phyloP scores from a whole-genome alignment of 805 yeast genomes.

The Candida michaelii region DNA sequence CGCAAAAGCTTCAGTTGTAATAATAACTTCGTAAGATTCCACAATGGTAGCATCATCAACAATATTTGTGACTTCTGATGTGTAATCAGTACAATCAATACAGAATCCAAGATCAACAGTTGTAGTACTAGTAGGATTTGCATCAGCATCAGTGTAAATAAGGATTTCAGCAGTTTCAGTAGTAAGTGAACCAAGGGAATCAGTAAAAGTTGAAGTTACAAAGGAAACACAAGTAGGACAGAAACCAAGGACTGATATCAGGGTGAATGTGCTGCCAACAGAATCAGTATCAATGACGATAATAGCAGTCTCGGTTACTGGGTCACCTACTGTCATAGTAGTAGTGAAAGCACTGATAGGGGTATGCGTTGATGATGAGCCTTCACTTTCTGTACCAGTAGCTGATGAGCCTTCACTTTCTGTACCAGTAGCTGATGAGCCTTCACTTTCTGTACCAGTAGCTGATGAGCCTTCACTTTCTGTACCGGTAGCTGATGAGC shows the following conservation, averaged over 20 bases:
- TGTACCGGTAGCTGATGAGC: background rate
- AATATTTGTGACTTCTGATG: slow-evolving; percentile 12
- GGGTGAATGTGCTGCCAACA: slow-evolving; percentile 12
- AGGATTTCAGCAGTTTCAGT: slow-evolving; percentile 15
- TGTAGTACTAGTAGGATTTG: slow-evolving; percentile 14
- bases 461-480: background rate
- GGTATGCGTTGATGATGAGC: background rate
- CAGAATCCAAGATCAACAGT: slow-evolving; percentile 9
- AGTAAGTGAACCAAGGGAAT: slow-evolving; percentile 9
- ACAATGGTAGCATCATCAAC: slow-evolving; percentile 8
- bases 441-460: background rate
- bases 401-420: background rate
- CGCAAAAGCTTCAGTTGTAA: slow-evolving; percentile 12
- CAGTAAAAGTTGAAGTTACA: slow-evolving; percentile 14
- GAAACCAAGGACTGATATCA: slow-evolving; percentile 11
- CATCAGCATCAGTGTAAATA: slow-evolving; percentile 15
- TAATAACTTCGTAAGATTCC: slow-evolving; percentile 7
- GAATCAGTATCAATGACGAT: slow-evolving; percentile 12
- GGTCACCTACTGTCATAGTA: slow-evolving; percentile 10
- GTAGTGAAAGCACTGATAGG: slow-evolving; percentile 3
- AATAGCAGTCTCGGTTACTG: slow-evolving; percentile 14
- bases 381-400: background rate
- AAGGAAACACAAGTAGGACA: slow-evolving; percentile 10
- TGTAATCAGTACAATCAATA: slow-evolving; percentile 13
- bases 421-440: background rate